A percentile compares a stretch with the other conserved stretches of the same genome.
phyloP scores from a whole-genome alignment of 257 asterid species.

The Scutellaria galericulata region DNA sequence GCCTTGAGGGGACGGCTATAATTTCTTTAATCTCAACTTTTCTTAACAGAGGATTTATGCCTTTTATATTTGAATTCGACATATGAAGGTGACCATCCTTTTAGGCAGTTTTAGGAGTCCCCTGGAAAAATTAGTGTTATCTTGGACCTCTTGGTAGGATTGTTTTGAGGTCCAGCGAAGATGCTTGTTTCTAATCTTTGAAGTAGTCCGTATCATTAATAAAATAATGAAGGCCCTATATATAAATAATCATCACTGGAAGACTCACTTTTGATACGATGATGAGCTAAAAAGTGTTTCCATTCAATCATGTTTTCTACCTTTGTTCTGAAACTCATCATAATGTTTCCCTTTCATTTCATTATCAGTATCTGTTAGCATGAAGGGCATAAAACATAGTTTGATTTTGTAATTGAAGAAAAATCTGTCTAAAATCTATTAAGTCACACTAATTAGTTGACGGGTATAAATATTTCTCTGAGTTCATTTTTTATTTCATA shows the following conservation, averaged over 20 bases:
- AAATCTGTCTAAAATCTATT: neutral
- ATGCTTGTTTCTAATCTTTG: constrained; percentile 4
- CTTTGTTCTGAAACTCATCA: constrained; percentile 7
- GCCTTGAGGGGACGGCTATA: neutral
- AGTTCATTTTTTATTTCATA: neutral
- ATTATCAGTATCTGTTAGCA: neutral
- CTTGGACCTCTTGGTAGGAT: constrained; percentile 22
- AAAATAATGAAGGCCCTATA: neutral
- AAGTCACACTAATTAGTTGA: neutral
- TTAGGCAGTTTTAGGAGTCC: neutral
- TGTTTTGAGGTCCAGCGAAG: neutral
- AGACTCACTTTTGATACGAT: constrained; percentile 1
- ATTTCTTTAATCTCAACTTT: neutral
- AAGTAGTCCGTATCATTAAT: neutral
- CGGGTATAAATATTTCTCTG: neutral
- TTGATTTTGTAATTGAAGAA: constrained; percentile 9
- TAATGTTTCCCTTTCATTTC: neutral
- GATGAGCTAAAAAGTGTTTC: neutral
- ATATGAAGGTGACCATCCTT: neutral
- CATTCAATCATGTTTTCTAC: neutral
- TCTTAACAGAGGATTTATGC: neutral
- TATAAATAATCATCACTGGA: constrained; percentile 1
- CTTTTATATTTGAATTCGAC: neutral
- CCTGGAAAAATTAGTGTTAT: neutral
- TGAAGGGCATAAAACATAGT: neutral